Percentiles rank a stretch among this genome's conserved stretches.
phyloP scores from a whole-genome alignment of 768 basidiomycete species.

The Filobasidium floriforme region DNA sequence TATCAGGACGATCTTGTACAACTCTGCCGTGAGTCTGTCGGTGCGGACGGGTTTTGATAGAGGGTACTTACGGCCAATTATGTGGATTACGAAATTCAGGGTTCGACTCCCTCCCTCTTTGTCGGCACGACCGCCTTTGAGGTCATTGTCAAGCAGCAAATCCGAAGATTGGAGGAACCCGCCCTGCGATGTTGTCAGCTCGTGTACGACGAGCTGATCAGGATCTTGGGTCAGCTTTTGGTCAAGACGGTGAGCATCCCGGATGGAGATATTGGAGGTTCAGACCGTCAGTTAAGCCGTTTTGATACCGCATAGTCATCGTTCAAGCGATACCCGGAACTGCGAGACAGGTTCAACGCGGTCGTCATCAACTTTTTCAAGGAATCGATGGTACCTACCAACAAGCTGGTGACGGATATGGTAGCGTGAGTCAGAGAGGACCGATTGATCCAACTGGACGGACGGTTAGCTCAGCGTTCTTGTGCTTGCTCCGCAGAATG shows the following conservation, averaged over 20 bases:
- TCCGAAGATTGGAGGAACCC: constrained; percentile 91
- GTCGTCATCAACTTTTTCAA: constrained; percentile 98
- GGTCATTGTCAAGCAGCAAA: constrained; percentile 98
- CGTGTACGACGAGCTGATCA: constrained; percentile 94
- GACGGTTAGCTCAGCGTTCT: too few species aligned
- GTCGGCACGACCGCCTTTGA: constrained; percentile 97
- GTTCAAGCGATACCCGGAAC: constrained; percentile 93
- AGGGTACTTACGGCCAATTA: neutral
- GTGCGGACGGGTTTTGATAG: too few species aligned
- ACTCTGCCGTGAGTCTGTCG: constrained; percentile 69
- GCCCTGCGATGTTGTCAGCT: constrained; percentile 86
- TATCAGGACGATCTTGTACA: constrained; percentile 90
- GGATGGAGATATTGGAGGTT: too few species aligned
- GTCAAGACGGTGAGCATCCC: constrained; percentile 66
- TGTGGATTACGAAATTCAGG: constrained; percentile 49
- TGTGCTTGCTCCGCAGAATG: constrained; percentile 58
- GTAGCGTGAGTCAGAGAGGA: constrained; percentile 68
- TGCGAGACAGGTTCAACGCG: constrained; percentile 89
- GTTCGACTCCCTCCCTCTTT: constrained; percentile 91
- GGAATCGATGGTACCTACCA: constrained; percentile 83
- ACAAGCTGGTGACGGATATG: constrained; percentile 86
- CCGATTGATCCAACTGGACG: neutral
- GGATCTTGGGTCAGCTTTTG: constrained; percentile 87
- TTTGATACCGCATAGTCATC: too few species aligned
- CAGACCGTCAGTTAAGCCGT: too few species aligned